Percentiles rank a stretch among this genome's conserved stretches.
These are phyloP conservation scores for Gossypium lobatum DNA, from an alignment of 441 rosid genomes.

Conservation along the genomic window DNA sequence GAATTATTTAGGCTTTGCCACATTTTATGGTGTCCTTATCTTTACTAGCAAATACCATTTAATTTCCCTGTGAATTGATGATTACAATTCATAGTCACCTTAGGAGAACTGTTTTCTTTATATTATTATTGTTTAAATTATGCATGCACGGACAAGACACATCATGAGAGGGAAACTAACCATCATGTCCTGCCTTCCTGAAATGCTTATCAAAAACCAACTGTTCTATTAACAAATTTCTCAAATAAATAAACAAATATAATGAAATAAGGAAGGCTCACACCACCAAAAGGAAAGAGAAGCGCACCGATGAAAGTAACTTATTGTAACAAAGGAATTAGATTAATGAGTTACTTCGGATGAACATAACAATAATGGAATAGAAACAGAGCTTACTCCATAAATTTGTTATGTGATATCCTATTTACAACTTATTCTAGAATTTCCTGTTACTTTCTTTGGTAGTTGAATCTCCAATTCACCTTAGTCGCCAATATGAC, in stretches of 20 bases:
- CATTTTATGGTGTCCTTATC: neutral
- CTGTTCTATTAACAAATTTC: neutral
- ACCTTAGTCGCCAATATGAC: neutral
- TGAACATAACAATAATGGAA: conserved; percentile 10
- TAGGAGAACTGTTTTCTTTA: neutral
- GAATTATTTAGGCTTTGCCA: neutral
- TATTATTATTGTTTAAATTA: neutral
- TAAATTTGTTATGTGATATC: neutral
- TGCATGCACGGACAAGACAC: neutral
- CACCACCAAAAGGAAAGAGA: neutral
- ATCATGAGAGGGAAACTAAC: neutral
- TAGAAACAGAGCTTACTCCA: conserved; percentile 1
- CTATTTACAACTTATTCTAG: conserved; percentile 4
- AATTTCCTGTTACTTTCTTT: neutral
- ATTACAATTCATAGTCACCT: neutral
- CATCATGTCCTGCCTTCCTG: neutral
- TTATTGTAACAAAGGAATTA: neutral
- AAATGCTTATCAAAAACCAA: neutral
- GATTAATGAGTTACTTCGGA: neutral
- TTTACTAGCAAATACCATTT: neutral
- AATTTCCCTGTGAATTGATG: conserved; percentile 4
- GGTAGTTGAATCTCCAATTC: conserved; percentile 8
- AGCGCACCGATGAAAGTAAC: neutral
- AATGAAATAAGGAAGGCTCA: conserved; percentile 4
- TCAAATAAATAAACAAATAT: conserved; percentile 2